Conservation (phyloP, 192 early-diverging fungal species). For the Phycomyces nitens region DNA sequence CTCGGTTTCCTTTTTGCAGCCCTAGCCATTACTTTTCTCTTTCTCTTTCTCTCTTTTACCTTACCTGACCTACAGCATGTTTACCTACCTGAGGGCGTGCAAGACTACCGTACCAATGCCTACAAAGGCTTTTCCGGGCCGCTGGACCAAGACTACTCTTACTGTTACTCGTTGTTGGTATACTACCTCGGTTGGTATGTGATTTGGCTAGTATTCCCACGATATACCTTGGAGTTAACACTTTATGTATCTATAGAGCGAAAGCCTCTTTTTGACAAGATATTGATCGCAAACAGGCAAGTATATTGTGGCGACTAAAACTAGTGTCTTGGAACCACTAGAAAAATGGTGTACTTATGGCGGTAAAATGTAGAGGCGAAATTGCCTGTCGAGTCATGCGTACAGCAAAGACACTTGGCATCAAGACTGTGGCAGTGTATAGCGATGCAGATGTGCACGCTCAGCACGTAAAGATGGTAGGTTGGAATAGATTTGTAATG, state of each 20-base stretch:
- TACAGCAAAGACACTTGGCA: conserved; percentile 83
- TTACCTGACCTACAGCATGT: no score
- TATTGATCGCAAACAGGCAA: conserved; percentile 92
- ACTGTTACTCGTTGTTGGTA: conserved; percentile 35
- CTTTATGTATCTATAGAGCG: conserved; percentile 35
- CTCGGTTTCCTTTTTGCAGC: neutral
- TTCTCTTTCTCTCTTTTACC: neutral
- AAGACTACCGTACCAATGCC: neutral
- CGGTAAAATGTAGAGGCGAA: conserved; percentile 55
- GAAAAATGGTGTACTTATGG: conserved; percentile 15
- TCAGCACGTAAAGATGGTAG: conserved; percentile 78
- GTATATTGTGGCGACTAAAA: neutral
- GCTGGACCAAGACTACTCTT: neutral
- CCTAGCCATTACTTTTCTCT: neutral
- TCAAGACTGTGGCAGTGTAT: conserved; percentile 94
- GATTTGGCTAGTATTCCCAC: no score
- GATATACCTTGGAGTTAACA: neutral
- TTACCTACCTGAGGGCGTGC: neutral
- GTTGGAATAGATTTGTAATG: neutral
- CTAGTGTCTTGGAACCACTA: neutral
- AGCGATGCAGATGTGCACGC: conserved; percentile 85
- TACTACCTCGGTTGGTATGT: conserved; percentile 43
- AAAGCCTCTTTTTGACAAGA: conserved; percentile 91
- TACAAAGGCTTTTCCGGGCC: neutral
- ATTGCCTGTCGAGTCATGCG: conserved; percentile 79